A percentile compares a stretch with the other conserved stretches of the same genome.
These are phyloP conservation scores for Lasiodiplodia citricola DNA, from an alignment of 2,329 filamentous ascomycete species.

Conservation along the genomic window DNA sequence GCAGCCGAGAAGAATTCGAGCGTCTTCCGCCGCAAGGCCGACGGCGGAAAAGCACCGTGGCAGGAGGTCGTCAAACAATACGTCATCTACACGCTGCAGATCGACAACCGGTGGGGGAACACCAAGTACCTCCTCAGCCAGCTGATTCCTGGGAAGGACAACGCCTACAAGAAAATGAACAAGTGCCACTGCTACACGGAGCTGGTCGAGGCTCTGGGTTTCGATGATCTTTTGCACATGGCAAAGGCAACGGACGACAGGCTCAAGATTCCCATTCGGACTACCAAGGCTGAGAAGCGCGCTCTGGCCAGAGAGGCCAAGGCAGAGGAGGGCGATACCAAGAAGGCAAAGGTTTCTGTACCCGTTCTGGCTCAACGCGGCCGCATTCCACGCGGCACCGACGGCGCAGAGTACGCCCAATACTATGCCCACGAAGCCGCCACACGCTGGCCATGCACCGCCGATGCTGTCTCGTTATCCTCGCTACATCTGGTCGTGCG, in stretches of 20 bases:
- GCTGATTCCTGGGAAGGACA: conserved; percentile 80
- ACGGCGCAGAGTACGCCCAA: neutral
- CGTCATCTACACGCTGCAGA: conserved; percentile 71
- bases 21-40: conserved; percentile 73
- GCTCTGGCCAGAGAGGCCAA: conserved; percentile 16
- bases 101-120: conserved; percentile 88
- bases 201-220: conserved; percentile 67
- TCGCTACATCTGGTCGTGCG: conserved; percentile 65
- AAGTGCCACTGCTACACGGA: conserved; percentile 73
- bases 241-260: conserved; percentile 70
- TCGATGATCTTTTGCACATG: conserved; percentile 66
- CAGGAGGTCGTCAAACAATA: conserved; percentile 78
- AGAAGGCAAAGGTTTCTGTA: conserved; percentile 1
- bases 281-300: conserved; percentile 22
- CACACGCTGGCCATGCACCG: conserved; percentile 32
- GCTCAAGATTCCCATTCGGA: conserved; percentile 42
- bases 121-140: conserved; percentile 90
- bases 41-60: conserved; percentile 78
- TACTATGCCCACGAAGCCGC: conserved; percentile 30
- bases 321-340: neutral
- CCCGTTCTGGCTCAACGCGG: neutral
- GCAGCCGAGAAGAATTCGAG: conserved; percentile 90
- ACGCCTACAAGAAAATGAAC: conserved; percentile 66
- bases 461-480: conserved; percentile 61
- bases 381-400: conserved; percentile 8